Conservation (phyloP, 192 early-diverging fungal species). For the Diversispora eburnea region DNA sequence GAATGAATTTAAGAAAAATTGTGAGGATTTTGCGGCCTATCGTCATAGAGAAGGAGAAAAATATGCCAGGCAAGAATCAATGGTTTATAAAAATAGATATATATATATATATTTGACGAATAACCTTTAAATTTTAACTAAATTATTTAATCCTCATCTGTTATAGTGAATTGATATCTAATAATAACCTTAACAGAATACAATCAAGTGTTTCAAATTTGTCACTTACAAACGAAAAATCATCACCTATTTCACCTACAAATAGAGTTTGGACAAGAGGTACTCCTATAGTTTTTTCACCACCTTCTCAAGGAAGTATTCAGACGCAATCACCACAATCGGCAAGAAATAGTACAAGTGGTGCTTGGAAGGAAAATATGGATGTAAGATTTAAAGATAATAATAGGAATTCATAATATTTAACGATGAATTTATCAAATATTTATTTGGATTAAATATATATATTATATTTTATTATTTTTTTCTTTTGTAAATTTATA, state of each 20-base stretch:
- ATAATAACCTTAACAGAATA: neutral
- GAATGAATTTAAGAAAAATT: slow-evolving; percentile 3
- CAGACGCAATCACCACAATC: neutral
- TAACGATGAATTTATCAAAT: too few species aligned
- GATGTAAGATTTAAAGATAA: neutral
- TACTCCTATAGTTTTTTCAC: slow-evolving; percentile 7
- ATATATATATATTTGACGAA: neutral
- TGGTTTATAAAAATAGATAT: neutral
- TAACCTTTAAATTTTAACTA: neutral
- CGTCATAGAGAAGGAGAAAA: neutral
- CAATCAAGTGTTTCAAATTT: neutral
- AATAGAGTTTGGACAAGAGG: neutral
- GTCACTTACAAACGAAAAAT: neutral
- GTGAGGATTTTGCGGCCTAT: neutral
- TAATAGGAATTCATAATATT: neutral
- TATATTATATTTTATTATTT: too few species aligned
- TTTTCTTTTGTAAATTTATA: too few species aligned
- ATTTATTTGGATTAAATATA: too few species aligned
- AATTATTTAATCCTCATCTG: too few species aligned
- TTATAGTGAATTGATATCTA: slow-evolving; percentile 1
- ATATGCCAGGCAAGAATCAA: neutral
- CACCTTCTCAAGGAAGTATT: neutral
- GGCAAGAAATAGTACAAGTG: neutral
- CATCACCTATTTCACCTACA: neutral
- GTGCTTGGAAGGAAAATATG: neutral